These are phyloP conservation scores for Stentor coeruleus DNA, from an alignment of 73 alveolate genomes.

Conservation along the genomic window DNA sequence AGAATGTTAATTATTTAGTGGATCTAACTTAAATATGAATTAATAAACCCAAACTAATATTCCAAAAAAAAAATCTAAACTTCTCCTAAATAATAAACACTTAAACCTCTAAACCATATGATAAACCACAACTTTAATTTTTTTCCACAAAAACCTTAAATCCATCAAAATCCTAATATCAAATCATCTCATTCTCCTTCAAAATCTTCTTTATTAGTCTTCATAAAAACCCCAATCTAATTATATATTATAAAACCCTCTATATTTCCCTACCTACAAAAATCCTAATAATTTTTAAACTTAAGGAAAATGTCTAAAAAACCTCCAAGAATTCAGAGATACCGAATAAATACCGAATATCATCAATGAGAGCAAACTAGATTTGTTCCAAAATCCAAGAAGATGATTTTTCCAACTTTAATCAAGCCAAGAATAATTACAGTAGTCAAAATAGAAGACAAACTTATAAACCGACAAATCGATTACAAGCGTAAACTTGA, in stretches of 20 bases:
- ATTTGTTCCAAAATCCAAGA: neutral
- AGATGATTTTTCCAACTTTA: neutral
- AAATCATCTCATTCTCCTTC: neutral
- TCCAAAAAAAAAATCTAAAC: no score
- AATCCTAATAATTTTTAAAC: neutral
- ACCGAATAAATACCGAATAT: neutral
- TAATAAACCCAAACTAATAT: no score
- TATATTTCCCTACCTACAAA: neutral
- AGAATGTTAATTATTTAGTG: no score
- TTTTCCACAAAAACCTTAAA: no score
- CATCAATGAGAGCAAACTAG: neutral
- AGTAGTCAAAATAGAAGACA: neutral
- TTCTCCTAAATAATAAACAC: no score
- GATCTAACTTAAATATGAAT: no score
- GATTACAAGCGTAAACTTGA: neutral
- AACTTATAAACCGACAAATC: neutral
- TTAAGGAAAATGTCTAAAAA: neutral
- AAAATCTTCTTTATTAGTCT: neutral
- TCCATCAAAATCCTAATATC: neutral
- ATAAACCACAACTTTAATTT: no score
- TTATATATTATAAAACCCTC: neutral
- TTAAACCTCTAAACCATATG: no score
- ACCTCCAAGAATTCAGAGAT: neutral
- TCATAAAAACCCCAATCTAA: neutral
- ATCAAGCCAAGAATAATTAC: neutral